Evolutionary conservation across 768 basidiomycete species (phyloP).

Genomic region (Podaxis pistillaris): DNA sequence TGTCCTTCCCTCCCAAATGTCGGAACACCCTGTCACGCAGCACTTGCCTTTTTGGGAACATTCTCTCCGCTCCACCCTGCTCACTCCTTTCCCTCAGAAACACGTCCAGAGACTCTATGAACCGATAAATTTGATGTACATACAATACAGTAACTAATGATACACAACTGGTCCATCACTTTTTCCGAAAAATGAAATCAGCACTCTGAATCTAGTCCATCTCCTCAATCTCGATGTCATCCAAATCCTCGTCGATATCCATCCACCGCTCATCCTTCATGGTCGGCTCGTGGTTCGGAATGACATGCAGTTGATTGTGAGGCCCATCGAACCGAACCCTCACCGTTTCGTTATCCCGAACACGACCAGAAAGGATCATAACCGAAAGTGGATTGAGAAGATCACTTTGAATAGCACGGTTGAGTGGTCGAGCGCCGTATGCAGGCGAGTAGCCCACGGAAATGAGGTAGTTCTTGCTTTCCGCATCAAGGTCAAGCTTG

Average conservation of each 20-base stretch:
- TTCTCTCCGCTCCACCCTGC: not conserved
- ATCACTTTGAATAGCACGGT: constrained; percentile 88
- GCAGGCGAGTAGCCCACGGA: constrained; percentile 75
- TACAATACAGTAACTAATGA: not conserved
- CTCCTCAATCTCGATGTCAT: constrained; percentile 65
- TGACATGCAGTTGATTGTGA: constrained; percentile 71
- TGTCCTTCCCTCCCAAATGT: constrained; percentile 18
- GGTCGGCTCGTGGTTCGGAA: constrained; percentile 80
- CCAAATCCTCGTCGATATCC: constrained; percentile 54
- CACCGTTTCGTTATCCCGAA: constrained; percentile 80
- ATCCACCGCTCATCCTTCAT: constrained; percentile 49
- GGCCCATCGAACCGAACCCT: constrained; percentile 77
- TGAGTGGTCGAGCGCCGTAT: constrained; percentile 92
- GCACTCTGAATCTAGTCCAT: constrained; percentile 40
- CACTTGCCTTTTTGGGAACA: constrained; percentile 12
- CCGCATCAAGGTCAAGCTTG: constrained; percentile 70
- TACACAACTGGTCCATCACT: not conserved
- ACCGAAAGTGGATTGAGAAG: constrained; percentile 88
- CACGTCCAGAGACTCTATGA: too few species aligned
- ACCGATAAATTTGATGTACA: not conserved
- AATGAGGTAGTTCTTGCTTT: constrained; percentile 72
- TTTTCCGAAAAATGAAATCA: not conserved
- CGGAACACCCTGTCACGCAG: constrained; percentile 12
- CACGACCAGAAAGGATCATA: constrained; percentile 77
- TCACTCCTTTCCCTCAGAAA: too few species aligned